phyloP scores from a whole-genome alignment of 441 rosid genomes.

The Erodium trifolium region DNA sequence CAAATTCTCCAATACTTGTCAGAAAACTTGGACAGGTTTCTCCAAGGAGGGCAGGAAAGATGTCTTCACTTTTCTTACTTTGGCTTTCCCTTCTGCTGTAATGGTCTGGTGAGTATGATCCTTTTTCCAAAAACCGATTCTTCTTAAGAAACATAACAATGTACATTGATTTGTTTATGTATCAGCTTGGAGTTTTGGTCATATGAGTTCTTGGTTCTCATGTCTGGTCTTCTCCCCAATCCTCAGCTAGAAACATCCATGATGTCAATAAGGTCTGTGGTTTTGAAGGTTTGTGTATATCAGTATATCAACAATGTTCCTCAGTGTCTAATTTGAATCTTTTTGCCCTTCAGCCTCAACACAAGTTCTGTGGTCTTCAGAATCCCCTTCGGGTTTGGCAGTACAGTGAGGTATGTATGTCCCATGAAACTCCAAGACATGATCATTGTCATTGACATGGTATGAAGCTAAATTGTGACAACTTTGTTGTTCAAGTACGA shows the following conservation, averaged over 20 bases:
- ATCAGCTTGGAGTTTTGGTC: conserved; percentile 49
- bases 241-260: conserved; percentile 45
- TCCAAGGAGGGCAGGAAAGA: conserved; percentile 26
- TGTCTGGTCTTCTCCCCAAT: conserved; percentile 49
- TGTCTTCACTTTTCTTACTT: conserved; percentile 20
- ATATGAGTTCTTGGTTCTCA: conserved; percentile 39
- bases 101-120: conserved; percentile 32
- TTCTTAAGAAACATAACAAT: too few species aligned
- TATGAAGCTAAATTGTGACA: not conserved
- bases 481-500: conserved; percentile 31
- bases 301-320: not conserved
- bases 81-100: conserved; percentile 37
- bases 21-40: conserved; percentile 29
- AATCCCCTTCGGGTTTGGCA: conserved; percentile 39
- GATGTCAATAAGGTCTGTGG: conserved; percentile 38
- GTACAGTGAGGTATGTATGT: conserved; percentile 34
- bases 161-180: not conserved
- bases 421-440: not conserved
- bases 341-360: conserved; percentile 28
- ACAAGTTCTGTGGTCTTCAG: conserved; percentile 34
- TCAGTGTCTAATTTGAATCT: not conserved
- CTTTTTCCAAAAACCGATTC: too few species aligned
- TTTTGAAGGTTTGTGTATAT: not conserved
- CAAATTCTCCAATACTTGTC: conserved; percentile 26
- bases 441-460: conserved; percentile 2